Evolutionary conservation across 164 flowering plant genomes (phyloP).

Genomic region (Magnolia kwangsiensis): DNA sequence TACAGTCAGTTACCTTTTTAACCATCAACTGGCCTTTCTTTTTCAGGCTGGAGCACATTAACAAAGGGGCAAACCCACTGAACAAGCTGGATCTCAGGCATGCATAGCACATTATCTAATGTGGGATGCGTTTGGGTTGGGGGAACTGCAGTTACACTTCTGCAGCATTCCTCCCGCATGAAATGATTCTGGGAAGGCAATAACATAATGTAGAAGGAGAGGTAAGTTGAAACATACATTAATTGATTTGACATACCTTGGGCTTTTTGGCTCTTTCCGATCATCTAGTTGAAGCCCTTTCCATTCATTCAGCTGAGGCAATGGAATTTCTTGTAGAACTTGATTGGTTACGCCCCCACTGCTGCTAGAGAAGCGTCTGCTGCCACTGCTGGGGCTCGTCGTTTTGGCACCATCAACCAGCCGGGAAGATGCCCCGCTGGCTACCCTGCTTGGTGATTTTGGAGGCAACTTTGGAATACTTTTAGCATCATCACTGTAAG

Average conservation of each 20-base stretch:
- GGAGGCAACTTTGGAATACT: slow-evolving; percentile 48
- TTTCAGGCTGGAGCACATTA: too few relatives aligned
- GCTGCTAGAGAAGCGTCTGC: slow-evolving; percentile 34
- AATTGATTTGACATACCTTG: slow-evolving; percentile 36
- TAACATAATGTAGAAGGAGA: neutral
- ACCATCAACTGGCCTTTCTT: too few relatives aligned
- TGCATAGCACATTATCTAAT: too few relatives aligned
- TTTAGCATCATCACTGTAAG: slow-evolving; percentile 32
- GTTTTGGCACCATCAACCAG: slow-evolving; percentile 26
- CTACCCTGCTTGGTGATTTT: slow-evolving; percentile 42
- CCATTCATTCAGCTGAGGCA: slow-evolving; percentile 32
- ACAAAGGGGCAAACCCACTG: too few relatives aligned
- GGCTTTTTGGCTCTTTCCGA: slow-evolving; percentile 37
- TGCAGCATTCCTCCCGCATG: neutral
- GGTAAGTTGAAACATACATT: neutral
- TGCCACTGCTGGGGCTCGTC: slow-evolving; percentile 38
- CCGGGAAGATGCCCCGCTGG: slow-evolving; percentile 35
- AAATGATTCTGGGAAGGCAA: neutral
- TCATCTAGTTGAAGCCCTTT: slow-evolving; percentile 26
- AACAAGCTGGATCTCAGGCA: too few relatives aligned
- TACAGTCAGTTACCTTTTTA: too few relatives aligned
- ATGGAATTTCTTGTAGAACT: slow-evolving; percentile 34
- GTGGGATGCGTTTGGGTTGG: neutral
- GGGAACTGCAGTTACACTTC: neutral
- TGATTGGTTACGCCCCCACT: slow-evolving; percentile 22